These are phyloP conservation scores for Podaxis rugospora DNA, from an alignment of 768 basidiomycete genomes.

Conservation along the genomic window DNA sequence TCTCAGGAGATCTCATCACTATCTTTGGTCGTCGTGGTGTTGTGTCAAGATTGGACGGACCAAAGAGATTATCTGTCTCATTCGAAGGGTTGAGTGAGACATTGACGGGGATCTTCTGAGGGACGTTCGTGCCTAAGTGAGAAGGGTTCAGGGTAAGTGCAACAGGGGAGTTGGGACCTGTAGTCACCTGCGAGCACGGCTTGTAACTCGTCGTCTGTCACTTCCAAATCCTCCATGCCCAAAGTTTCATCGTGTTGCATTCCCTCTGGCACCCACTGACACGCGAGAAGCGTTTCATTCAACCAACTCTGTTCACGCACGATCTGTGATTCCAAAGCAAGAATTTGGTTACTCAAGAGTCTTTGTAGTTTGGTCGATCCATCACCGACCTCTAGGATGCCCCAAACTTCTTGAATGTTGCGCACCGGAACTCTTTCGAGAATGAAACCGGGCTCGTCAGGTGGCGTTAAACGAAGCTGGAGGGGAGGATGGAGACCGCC, in stretches of 20 bases:
- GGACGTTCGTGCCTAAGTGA: conserved; percentile 42
- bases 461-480: conserved; percentile 58
- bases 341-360: background rate
- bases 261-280: conserved; percentile 60
- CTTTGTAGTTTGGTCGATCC: background rate
- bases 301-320: conserved; percentile 84
- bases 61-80: conserved; percentile 39
- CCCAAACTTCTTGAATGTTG: conserved; percentile 71
- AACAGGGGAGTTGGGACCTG: background rate
- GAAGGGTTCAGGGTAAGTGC: conserved; percentile 1
- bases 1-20: conserved; percentile 63
- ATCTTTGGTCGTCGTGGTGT: conserved; percentile 47
- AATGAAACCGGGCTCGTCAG: conserved; percentile 73
- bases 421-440: conserved; percentile 69
- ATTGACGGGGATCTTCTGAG: conserved; percentile 70
- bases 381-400: conserved; percentile 58
- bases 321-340: conserved; percentile 37
- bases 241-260: conserved; percentile 24
- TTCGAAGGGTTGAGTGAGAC: conserved; percentile 50
- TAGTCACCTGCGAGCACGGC: conserved; percentile 59
- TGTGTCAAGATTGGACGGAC: conserved; percentile 32
- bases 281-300: conserved; percentile 62
- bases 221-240: conserved; percentile 27
- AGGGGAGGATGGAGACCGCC: conserved; percentile 65
- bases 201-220: conserved; percentile 53